These are phyloP conservation scores for Populus hybrid DNA, from an alignment of 441 rosid genomes.

Conservation along the genomic window DNA sequence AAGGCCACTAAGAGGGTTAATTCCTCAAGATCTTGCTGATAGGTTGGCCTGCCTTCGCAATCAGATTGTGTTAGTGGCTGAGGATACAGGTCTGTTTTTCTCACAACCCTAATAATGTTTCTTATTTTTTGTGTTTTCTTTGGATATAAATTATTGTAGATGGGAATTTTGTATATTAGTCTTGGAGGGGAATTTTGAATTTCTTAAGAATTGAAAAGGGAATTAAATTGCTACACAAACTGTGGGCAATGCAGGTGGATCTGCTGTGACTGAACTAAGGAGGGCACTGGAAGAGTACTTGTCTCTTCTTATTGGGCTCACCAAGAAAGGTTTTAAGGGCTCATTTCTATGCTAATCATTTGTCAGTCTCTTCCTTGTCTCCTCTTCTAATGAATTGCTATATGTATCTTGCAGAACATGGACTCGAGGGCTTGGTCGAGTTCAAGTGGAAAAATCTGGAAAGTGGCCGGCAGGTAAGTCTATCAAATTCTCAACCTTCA, in stretches of 20 bases:
- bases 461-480: constrained; percentile 56
- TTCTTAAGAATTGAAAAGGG: not conserved
- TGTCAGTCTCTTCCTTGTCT: not conserved
- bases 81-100: constrained; percentile 50
- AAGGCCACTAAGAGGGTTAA: constrained; percentile 50
- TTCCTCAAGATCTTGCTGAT: constrained; percentile 46
- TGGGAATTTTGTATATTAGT: too few species aligned
- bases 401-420: constrained; percentile 39
- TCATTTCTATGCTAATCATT: not conserved
- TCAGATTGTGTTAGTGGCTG: constrained; percentile 65
- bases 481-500: not conserved
- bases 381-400: not conserved
- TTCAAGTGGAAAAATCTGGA: constrained; percentile 72
- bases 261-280: constrained; percentile 51
- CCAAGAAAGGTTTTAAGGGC: constrained; percentile 49
- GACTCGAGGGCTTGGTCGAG: constrained; percentile 60
- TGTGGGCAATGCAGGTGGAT: constrained; percentile 46
- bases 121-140: constrained; percentile 1
- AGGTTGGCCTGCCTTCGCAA: constrained; percentile 54
- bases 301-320: constrained; percentile 54
- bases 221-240: not conserved
- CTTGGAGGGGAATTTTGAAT: not conserved
- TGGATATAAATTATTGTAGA: not conserved
- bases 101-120: not conserved
- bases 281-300: constrained; percentile 71